phyloP scores from a whole-genome alignment of 306 rosid species.

The Leucaena leucocephala region DNA sequence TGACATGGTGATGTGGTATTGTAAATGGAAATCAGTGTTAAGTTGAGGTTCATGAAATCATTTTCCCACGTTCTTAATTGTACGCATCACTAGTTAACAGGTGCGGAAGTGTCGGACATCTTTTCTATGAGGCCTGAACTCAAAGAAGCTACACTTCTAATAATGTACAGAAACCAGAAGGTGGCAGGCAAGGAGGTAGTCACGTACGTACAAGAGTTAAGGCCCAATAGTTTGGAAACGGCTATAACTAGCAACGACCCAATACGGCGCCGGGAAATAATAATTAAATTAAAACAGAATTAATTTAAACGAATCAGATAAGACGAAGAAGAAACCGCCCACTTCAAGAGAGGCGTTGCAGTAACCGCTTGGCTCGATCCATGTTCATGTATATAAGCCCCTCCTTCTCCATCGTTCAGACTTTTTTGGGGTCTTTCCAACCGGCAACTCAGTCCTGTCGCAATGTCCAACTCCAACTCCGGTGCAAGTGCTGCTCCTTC shows the following conservation, averaged over 20 bases:
- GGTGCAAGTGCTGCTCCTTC: neutral
- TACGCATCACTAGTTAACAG: neutral
- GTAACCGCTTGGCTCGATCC: conserved; percentile 24
- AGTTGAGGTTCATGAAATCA: too few relatives aligned
- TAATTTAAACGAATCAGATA: neutral
- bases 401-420: neutral
- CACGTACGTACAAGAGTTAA: neutral
- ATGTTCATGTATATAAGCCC: neutral
- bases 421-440: neutral
- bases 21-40: too few relatives aligned
- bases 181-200: too few relatives aligned
- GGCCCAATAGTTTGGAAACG: neutral
- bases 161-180: neutral
- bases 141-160: neutral
- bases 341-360: neutral
- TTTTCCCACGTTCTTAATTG: neutral
- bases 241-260: neutral
- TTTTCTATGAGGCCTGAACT: neutral
- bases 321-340: conserved; percentile 15
- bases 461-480: conserved; percentile 17
- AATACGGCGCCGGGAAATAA: neutral
- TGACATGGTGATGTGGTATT: too few relatives aligned
- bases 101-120: too few relatives aligned
- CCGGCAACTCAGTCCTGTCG: neutral
- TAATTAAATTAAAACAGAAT: neutral